Evolutionary conservation across 768 basidiomycete genomes (phyloP).

Genomic region (Lactarius tabidus): DNA sequence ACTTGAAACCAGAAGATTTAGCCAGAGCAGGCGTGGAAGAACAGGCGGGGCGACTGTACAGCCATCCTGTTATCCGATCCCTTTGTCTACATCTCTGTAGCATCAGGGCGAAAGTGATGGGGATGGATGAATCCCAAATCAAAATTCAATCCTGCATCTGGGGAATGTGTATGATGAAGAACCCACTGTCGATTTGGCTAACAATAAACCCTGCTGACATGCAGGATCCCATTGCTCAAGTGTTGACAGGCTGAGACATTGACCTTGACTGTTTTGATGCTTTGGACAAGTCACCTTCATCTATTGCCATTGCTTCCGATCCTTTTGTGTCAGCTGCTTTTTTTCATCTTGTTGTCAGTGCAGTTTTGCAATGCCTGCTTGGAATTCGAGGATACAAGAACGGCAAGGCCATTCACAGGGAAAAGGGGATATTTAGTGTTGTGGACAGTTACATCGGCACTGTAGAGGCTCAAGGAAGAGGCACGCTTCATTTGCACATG

Average conservation of each 20-base stretch:
- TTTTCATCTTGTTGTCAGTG: neutral
- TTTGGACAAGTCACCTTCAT: slow-evolving; percentile 37
- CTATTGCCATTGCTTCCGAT: slow-evolving; percentile 21
- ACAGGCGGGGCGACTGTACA: too few relatives aligned
- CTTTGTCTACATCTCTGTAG: accelerated
- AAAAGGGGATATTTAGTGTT: neutral
- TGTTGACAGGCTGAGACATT: slow-evolving; percentile 42
- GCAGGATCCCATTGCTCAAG: slow-evolving; percentile 43
- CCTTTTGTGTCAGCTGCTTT: neutral
- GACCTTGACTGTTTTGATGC: slow-evolving; percentile 38
- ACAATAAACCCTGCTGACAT: slow-evolving; percentile 42
- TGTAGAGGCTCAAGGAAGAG: too few relatives aligned
- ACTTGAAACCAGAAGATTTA: too few relatives aligned
- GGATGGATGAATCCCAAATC: neutral
- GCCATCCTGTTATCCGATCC: too few relatives aligned
- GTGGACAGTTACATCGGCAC: neutral
- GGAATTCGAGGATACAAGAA: too few relatives aligned
- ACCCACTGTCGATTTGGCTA: slow-evolving; percentile 34
- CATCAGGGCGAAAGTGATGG: neutral
- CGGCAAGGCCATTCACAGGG: too few relatives aligned
- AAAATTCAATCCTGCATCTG: neutral
- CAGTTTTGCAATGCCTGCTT: neutral
- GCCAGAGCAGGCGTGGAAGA: neutral
- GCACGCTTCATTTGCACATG: too few relatives aligned
- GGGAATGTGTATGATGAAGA: neutral